phyloP scores from a whole-genome alignment of 345 rosid genomes.

The Hevea brasiliensis region DNA sequence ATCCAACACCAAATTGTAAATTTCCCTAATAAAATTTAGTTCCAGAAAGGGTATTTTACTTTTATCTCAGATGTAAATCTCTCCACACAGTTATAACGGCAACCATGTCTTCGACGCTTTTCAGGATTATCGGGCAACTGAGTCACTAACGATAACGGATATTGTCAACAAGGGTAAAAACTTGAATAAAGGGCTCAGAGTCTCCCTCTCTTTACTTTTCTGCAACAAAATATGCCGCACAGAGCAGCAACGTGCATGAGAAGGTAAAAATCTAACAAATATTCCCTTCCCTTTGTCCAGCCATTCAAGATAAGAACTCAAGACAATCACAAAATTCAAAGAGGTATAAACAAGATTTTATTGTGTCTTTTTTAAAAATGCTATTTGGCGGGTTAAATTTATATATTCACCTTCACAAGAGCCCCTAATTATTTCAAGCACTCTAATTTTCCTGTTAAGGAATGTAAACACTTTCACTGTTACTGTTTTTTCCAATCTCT shows the following conservation, averaged over 20 bases:
- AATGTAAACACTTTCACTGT: neutral
- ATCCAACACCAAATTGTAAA: too few relatives aligned
- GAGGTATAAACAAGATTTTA: constrained; percentile 20
- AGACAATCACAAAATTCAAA: constrained; percentile 15
- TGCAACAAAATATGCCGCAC: neutral
- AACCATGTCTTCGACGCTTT: constrained; percentile 75
- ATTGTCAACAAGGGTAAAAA: too few relatives aligned
- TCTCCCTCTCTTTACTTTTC: too few relatives aligned
- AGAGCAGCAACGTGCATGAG: constrained; percentile 21
- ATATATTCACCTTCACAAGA: constrained; percentile 21
- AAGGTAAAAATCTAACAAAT: neutral
- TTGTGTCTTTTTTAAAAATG: constrained; percentile 18
- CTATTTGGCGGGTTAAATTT: neutral
- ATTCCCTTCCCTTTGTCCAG: constrained; percentile 6
- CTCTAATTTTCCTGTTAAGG: constrained; percentile 17
- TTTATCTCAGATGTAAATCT: constrained; percentile 8
- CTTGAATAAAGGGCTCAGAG: too few relatives aligned
- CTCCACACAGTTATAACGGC: constrained; percentile 48
- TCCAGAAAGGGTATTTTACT: constrained; percentile 1
- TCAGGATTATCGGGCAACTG: constrained; percentile 61
- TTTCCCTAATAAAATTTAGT: too few relatives aligned
- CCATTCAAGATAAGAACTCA: constrained; percentile 43
- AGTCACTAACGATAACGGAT: constrained; percentile 24
- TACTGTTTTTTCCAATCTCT: too few relatives aligned
- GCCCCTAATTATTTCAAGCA: constrained; percentile 2